Evolutionary conservation across 352 stramenopile genomes (phyloP), one percentile per base, ranked within the genome.

Genomic region (Phytopythium ostracodes): DNA sequence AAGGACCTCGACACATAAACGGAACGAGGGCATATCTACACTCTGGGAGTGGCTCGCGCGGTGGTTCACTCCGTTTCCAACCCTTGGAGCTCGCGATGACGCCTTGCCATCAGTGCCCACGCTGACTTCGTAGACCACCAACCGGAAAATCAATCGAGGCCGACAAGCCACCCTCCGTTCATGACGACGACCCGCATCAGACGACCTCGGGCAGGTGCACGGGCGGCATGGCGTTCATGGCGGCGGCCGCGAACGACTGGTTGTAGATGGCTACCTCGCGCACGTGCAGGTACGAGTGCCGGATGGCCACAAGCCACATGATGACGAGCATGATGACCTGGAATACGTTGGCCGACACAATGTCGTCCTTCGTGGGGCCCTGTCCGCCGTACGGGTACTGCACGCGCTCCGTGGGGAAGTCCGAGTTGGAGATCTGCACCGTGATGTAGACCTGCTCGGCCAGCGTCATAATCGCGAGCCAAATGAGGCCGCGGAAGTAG

Each of bases 331-430:
- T 87, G 59, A 95, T 76, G 47, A 81, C 81, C 65, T 95, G 84
- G 62, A 95, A 91, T 18, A 95, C 72, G 66, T 92, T 93, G 29
- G 84, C 83, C 54, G 84, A 92, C 40, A 95, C 83, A 35, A 95
- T 87, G 50, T 95, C 86, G 14, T 95, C 84, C 44, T 92, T 89
- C 17, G 84, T 89, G 3, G 86, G 86, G 14, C 77, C 79, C n/a
- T 84, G 78, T 20, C 77, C 79, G 15, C 81, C 83, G 55, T 91
- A 94, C 1, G 81, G 77, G 43, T 89, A 90, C 54, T 82, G 81
- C 67, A 89, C 74, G 57, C 74, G 72, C 55, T 86, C 83, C 47
- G 85, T 82, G 11, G 83, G 76, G 58, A 89, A 89, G 62, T 94
- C 83, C 20, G 83, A 84, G 59, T 90, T 50, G 1, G 78, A 82